Evolutionary conservation across 225 moss, liverwort and hornwort species (phyloP).

Genomic region (Climacium dendroides): DNA sequence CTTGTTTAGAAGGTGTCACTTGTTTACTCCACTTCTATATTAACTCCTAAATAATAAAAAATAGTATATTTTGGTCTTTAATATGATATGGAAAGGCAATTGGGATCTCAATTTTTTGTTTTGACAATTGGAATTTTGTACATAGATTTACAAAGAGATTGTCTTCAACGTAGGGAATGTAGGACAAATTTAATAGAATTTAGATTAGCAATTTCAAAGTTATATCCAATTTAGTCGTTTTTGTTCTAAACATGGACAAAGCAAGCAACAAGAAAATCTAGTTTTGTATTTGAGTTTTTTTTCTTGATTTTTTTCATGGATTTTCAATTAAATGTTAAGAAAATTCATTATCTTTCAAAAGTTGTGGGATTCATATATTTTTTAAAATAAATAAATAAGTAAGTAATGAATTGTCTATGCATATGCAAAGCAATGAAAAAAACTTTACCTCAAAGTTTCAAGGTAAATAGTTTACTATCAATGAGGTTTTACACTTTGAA

Average conservation of each 20-base stretch:
- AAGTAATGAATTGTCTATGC: too few relatives aligned
- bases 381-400: too few relatives aligned
- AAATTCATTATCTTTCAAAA: background rate
- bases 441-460: background rate
- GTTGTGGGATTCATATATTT: background rate
- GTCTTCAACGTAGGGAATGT: background rate
- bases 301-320: background rate
- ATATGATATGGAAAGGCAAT: accelerated
- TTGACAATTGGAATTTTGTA: background rate
- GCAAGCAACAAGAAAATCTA: accelerated
- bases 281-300: background rate
- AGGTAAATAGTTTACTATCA: background rate
- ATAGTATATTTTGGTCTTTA: background rate
- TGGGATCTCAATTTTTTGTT: background rate
- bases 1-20: background rate
- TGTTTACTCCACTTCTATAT: background rate
- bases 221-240: background rate
- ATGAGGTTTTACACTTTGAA: background rate
- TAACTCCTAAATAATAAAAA: background rate
- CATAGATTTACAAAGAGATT: background rate
- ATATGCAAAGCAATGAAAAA: background rate
- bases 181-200: background rate
- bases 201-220: background rate
- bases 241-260: background rate
- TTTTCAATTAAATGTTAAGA: background rate